These are phyloP conservation scores for Rhododendron ferrugineum DNA, from an alignment of 148 eudicot genomes.

Conservation along the genomic window DNA sequence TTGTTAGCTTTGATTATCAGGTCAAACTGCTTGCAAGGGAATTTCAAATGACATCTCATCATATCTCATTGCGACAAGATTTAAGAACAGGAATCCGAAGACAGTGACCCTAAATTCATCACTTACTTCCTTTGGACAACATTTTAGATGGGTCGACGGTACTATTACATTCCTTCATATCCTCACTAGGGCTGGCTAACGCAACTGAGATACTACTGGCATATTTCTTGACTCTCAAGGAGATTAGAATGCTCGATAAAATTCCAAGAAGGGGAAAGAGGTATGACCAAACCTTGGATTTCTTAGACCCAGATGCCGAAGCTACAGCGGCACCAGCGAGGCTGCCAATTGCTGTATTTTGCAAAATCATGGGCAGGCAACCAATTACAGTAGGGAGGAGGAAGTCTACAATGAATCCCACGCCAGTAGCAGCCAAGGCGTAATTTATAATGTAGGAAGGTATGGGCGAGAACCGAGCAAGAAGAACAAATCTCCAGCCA, in stretches of 20 bases:
- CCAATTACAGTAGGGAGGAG: slow-evolving; percentile 74
- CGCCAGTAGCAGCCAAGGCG: slow-evolving; percentile 74
- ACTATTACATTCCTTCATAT: slow-evolving; percentile 10
- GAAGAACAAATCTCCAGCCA: slow-evolving; percentile 89
- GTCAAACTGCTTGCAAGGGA: background rate
- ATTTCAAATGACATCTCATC: background rate
- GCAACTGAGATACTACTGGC: slow-evolving; percentile 32
- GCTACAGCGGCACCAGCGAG: slow-evolving; percentile 88
- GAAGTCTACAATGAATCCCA: slow-evolving; percentile 62
- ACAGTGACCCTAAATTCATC: background rate
- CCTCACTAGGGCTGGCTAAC: slow-evolving; percentile 25
- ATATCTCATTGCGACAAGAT: background rate
- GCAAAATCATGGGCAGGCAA: slow-evolving; percentile 90
- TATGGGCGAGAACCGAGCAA: slow-evolving; percentile 86
- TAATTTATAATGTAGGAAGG: slow-evolving; percentile 87
- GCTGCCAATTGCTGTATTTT: slow-evolving; percentile 89
- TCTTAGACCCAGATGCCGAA: slow-evolving; percentile 59
- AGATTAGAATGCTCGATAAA: slow-evolving; percentile 60
- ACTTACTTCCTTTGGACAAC: slow-evolving; percentile 19
- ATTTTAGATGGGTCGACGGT: slow-evolving; percentile 19
- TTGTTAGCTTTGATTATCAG: background rate
- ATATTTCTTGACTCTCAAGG: slow-evolving; percentile 66
- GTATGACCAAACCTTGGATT: slow-evolving; percentile 67
- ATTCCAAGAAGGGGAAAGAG: slow-evolving; percentile 77
- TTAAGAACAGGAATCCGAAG: background rate